Base-by-base conservation (phyloP, 164 flowering plant genomes). In the Vitis rotundifolia region DNA sequence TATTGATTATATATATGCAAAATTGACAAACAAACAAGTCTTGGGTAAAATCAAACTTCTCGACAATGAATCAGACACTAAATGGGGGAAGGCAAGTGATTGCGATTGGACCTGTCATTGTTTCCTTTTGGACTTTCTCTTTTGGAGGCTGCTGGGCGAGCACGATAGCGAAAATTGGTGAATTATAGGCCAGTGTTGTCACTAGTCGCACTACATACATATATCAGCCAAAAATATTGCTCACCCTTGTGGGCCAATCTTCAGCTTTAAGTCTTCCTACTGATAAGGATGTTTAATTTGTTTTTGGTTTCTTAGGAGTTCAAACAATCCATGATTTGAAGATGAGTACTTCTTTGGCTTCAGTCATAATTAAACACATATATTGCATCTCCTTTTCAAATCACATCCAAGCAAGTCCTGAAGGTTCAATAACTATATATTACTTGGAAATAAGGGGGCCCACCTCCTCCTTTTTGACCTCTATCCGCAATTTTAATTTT, bases 71-170 rank as follows among this genome's bases (percentile, higher is more conserved):
- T 19, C 8, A 13, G 44, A 62, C 72, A 61, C 53, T 14, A 14
- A 56, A 71, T 19, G 2, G n/a, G 2, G n/a, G 37, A 54, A 64
- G 63, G 53, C 18, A 47, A 55, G 57, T 31, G 58, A 44, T 22
- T 13, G 15, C 11, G 15, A 12, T 14, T 2, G 59, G 59, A 56
- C 59, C 47, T 3, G 64, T 68, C 74, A 5, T 37, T 71, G 44
- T 37, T 37, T 37, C 7, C 9, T 54, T 52, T 61, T 57, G 63
- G 68, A 71, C 56, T 64, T 71, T 71, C 74, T 64, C 63, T 14
- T 58, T 56, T 48, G 68, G 74, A 71, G 74, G 74, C 68, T 71
- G 68, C 66, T 26, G 29, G 50, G 11, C 5, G 11, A 64, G 22
- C 63, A 68, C 63, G 51, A 48, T 15, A 55, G 29, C 0, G 13